Percentiles rank a stretch among this genome's conserved stretches.
Conservation (phyloP, 495 filamentous ascomycete species). For the Daldinia decipiens region DNA sequence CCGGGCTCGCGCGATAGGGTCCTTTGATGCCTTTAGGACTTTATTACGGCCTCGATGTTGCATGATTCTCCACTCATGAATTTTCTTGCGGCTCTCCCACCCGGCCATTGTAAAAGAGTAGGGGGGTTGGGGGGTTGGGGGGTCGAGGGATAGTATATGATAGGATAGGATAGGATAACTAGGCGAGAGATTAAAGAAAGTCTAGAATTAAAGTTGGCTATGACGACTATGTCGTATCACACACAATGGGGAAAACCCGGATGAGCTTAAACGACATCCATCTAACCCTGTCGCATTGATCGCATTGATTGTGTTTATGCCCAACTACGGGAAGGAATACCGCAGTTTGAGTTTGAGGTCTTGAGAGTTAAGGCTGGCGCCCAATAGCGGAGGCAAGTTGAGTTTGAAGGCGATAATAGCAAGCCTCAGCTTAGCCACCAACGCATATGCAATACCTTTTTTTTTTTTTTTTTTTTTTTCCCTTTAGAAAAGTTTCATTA, state of each 20-base stretch:
- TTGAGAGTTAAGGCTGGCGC: slow-evolving; percentile 20
- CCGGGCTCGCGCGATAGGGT: slow-evolving; percentile 35
- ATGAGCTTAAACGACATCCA: not conserved
- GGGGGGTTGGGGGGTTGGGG: not conserved
- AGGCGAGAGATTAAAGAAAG: slow-evolving; percentile 4
- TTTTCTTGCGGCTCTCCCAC: slow-evolving; percentile 24
- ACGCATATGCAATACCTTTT: slow-evolving; percentile 4
- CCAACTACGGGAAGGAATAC: slow-evolving; percentile 12
- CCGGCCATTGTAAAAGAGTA: slow-evolving; percentile 20
- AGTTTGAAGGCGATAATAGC: slow-evolving; percentile 1
- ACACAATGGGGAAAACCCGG: slow-evolving; percentile 18
- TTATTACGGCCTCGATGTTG: slow-evolving; percentile 43
- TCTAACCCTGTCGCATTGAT: slow-evolving; percentile 20
- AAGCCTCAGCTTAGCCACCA: slow-evolving; percentile 33
- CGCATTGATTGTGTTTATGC: slow-evolving; percentile 2
- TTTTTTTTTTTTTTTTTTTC: too few relatives aligned
- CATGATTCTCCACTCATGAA: slow-evolving; percentile 41
- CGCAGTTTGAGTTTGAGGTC: not conserved
- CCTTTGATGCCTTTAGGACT: slow-evolving; percentile 39
- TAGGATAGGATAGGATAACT: too few relatives aligned
- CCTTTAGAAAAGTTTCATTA: too few relatives aligned
- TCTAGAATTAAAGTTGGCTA: not conserved
- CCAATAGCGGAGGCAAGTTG: slow-evolving; percentile 5
- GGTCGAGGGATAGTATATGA: too few relatives aligned
- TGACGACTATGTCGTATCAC: slow-evolving; percentile 20